phyloP scores from a whole-genome alignment of 2,329 filamentous ascomycete genomes.

The Xylaria sp. region DNA sequence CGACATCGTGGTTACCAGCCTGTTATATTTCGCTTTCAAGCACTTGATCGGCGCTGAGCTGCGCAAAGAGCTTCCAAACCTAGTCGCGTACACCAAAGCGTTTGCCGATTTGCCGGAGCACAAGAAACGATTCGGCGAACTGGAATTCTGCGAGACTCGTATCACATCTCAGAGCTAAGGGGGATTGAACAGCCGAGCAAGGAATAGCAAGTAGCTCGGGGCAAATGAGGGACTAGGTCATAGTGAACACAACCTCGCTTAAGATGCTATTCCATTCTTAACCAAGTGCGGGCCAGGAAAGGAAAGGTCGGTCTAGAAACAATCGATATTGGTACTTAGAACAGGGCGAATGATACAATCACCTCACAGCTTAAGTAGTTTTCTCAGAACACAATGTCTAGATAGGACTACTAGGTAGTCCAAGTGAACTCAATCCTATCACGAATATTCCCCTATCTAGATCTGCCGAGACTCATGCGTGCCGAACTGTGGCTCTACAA shows the following conservation, averaged over 20 bases:
- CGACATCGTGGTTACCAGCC: slow-evolving; percentile 44
- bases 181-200: too few species aligned
- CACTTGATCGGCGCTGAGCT: slow-evolving; percentile 45
- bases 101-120: slow-evolving; percentile 42
- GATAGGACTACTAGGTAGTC: too few species aligned
- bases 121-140: slow-evolving; percentile 42
- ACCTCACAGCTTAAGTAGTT: too few species aligned
- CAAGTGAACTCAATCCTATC: too few species aligned
- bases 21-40: slow-evolving; percentile 34
- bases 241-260: not conserved
- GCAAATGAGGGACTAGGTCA: not conserved
- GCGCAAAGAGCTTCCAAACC: slow-evolving; percentile 42
- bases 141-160: slow-evolving; percentile 40
- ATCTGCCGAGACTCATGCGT: too few species aligned
- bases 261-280: not conserved
- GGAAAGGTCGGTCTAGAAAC: not conserved
- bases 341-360: too few species aligned
- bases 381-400: too few species aligned
- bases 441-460: too few species aligned
- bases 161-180: not conserved
- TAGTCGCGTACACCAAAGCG: slow-evolving; percentile 42
- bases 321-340: too few species aligned
- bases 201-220: not conserved
- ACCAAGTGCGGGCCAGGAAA: too few species aligned
- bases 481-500: too few species aligned